phyloP scores from a whole-genome alignment of 78 protist genomes.

The Emiliania huxleyi region DNA sequence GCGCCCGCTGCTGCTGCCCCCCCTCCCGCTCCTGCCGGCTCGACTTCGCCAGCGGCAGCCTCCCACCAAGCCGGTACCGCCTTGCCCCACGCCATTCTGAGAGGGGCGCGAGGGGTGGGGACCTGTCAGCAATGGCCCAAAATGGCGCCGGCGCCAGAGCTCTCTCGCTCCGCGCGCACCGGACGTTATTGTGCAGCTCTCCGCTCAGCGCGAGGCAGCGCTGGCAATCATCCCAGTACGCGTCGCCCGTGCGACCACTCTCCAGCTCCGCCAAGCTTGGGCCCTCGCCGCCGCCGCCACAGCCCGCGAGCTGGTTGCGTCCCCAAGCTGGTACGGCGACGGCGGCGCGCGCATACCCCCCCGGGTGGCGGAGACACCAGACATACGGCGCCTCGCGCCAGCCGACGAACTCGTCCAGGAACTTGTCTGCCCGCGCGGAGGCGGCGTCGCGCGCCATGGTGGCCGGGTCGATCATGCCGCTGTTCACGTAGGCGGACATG shows the following conservation, averaged over 20 bases:
- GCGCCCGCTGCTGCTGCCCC: too few species aligned
- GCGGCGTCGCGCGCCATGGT: not conserved
- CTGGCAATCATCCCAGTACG: not conserved
- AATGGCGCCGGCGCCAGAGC: too few species aligned
- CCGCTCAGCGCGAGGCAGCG: not conserved
- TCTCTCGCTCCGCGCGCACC: too few species aligned
- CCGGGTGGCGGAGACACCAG: not conserved
- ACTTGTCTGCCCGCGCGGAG: not conserved
- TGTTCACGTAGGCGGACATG: not conserved
- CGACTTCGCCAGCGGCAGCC: not conserved
- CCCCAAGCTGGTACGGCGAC: not conserved
- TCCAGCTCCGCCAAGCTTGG: not conserved
- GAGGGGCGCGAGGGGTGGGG: too few species aligned
- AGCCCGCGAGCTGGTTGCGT: not conserved
- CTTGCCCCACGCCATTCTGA: not conserved
- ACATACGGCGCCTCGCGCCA: not conserved
- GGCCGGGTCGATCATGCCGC: not conserved
- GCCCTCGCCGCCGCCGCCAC: not conserved
- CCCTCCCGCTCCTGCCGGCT: too few species aligned
- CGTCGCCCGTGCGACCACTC: not conserved
- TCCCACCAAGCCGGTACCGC: not conserved
- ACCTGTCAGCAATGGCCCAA: too few species aligned
- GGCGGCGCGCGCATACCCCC: not conserved
- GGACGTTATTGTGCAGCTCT: not conserved
- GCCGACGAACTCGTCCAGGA: not conserved